Conservation (phyloP, 495 filamentous ascomycete species). For the Penicillium subrubescens region DNA sequence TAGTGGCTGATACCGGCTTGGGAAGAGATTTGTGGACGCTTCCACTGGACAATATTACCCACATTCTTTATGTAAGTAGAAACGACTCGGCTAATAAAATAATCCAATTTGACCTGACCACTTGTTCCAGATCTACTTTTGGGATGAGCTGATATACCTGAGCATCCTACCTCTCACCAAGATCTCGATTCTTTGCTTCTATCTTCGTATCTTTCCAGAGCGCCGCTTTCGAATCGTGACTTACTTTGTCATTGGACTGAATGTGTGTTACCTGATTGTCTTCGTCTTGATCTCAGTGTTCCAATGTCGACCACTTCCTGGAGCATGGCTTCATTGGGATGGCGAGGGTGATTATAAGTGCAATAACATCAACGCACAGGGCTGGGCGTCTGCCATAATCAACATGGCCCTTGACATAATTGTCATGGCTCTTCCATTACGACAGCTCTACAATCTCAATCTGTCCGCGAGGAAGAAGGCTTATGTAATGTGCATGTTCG, state of each 20-base stretch:
- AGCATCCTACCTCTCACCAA: conserved; percentile 39
- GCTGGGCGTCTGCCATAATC: conserved; percentile 41
- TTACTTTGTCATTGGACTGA: conserved; percentile 38
- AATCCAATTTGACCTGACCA: background rate
- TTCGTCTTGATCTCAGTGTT: conserved; percentile 46
- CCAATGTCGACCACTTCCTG: conserved; percentile 42
- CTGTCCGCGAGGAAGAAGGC: conserved; percentile 34
- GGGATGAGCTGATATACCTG: conserved; percentile 39
- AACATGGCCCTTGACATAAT: conserved; percentile 51
- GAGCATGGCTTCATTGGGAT: conserved; percentile 47
- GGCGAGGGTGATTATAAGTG: conserved; percentile 37
- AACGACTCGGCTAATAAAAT: background rate
- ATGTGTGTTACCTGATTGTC: conserved; percentile 38
- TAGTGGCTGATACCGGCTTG: conserved; percentile 43
- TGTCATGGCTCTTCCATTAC: conserved; percentile 47
- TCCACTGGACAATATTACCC: conserved; percentile 47
- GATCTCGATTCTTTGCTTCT: conserved; percentile 43
- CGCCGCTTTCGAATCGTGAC: conserved; percentile 29
- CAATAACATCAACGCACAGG: conserved; percentile 46
- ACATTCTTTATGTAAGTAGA: conserved; percentile 35
- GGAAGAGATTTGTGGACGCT: conserved; percentile 52
- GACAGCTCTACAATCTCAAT: conserved; percentile 34
- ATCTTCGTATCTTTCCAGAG: conserved; percentile 47
- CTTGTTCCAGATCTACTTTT: conserved; percentile 29
- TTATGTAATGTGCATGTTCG: conserved; percentile 40